Evolutionary conservation across 139 green algal genomes (phyloP).

Genomic region (Closterium sp.): DNA sequence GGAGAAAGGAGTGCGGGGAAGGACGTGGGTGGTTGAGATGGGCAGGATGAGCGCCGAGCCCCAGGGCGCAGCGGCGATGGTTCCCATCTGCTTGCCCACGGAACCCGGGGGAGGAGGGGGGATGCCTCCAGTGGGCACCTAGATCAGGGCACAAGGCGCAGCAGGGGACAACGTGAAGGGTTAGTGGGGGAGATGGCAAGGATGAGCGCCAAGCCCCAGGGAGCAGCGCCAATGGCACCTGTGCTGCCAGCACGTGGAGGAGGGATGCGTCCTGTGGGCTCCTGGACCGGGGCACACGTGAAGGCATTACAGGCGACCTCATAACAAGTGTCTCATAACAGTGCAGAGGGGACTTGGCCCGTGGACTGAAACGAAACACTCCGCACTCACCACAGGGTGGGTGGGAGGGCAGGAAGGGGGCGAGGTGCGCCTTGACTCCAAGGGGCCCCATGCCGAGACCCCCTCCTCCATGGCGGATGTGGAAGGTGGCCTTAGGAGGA

Average conservation of each 20-base stretch:
- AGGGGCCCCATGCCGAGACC: constrained; percentile 67
- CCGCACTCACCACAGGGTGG: constrained; percentile 69
- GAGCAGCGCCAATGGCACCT: constrained; percentile 89
- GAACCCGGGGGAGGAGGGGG: constrained; percentile 52
- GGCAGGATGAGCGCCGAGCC: constrained; percentile 77
- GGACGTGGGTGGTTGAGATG: constrained; percentile 79
- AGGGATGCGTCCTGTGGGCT: constrained; percentile 77
- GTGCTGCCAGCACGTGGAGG: neutral
- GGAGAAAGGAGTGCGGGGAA: constrained; percentile 59
- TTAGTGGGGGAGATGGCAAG: constrained; percentile 89
- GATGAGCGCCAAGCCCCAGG: constrained; percentile 76
- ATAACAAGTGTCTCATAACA: too few relatives aligned
- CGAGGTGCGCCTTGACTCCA: constrained; percentile 92
- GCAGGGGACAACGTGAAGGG: too few relatives aligned
- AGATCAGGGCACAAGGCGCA: too few relatives aligned
- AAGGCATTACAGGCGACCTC: too few relatives aligned
- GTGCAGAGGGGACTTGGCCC: too few relatives aligned
- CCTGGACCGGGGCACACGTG: too few relatives aligned
- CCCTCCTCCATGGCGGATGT: constrained; percentile 97
- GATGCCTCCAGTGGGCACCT: constrained; percentile 77
- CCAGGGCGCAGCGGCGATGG: constrained; percentile 90
- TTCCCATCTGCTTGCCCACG: constrained; percentile 72
- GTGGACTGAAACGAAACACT: too few relatives aligned
- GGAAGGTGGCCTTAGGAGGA: too few relatives aligned
- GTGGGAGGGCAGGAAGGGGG: constrained; percentile 93